Conservation (phyloP, 495 filamentous ascomycete species). For the Neurospora sp. region DNA sequence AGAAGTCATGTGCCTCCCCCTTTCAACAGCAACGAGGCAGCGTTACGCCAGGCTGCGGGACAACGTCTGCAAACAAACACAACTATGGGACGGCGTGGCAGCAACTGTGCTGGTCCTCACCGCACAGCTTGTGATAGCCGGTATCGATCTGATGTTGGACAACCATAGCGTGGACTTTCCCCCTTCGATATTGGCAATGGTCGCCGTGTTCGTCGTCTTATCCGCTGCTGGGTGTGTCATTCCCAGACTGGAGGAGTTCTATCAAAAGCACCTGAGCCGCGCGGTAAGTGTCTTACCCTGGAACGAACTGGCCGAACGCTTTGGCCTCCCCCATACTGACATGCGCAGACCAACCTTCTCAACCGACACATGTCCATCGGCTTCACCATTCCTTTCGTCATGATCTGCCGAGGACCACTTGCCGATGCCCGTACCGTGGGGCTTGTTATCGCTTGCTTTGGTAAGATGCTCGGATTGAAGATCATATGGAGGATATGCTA, state of each 20-base stretch:
- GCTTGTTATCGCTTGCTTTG: slow-evolving; percentile 27
- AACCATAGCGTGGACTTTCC: slow-evolving; percentile 17
- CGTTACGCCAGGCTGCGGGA: neutral
- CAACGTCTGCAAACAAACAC: neutral
- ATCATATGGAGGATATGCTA: neutral
- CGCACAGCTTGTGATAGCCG: slow-evolving; percentile 20
- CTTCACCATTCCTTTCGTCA: slow-evolving; percentile 36
- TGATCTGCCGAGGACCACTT: slow-evolving; percentile 31
- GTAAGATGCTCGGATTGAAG: slow-evolving; percentile 13
- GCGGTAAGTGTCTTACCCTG: slow-evolving; percentile 16
- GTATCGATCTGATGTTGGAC: slow-evolving; percentile 12
- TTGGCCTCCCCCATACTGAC: neutral
- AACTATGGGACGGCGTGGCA: slow-evolving; percentile 8
- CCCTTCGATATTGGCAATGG: slow-evolving; percentile 24
- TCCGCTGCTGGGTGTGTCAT: slow-evolving; percentile 3
- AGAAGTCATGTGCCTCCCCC: neutral
- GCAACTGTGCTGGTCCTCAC: slow-evolving; percentile 11
- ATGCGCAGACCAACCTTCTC: slow-evolving; percentile 19
- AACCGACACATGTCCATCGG: slow-evolving; percentile 41
- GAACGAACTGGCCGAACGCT: neutral
- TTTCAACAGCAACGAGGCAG: neutral
- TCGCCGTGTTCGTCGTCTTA: slow-evolving; percentile 11
- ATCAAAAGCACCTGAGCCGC: slow-evolving; percentile 22
- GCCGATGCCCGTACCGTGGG: slow-evolving; percentile 21
- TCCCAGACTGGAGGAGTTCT: slow-evolving; percentile 17